These are phyloP conservation scores for Actinomucor elegans DNA, from an alignment of 371 early-diverging fungal genomes.

Conservation along the genomic window DNA sequence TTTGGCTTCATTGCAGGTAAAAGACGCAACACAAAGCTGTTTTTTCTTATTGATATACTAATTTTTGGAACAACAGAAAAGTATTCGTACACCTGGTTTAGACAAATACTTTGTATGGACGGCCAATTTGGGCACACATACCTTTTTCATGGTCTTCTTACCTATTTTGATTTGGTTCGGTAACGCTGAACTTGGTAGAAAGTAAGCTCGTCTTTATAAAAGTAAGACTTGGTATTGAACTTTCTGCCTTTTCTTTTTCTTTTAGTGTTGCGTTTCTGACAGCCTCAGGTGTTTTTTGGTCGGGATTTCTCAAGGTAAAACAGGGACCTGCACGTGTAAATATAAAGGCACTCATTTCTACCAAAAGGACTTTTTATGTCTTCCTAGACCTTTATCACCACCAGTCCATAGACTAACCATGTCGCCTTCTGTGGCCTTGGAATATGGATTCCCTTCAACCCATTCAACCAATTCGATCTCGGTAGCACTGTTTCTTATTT, in stretches of 20 bases:
- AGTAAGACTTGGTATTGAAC: background rate
- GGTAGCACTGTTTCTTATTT: slow-evolving; percentile 63
- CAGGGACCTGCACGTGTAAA: background rate
- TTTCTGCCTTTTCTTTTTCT: background rate
- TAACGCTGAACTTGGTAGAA: slow-evolving; percentile 54
- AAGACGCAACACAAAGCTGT: background rate
- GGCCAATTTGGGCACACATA: slow-evolving; percentile 72
- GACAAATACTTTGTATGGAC: slow-evolving; percentile 65
- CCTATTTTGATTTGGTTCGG: slow-evolving; percentile 77
- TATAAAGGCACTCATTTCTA: background rate
- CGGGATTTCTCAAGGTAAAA: slow-evolving; percentile 67
- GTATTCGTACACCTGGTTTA: slow-evolving; percentile 45
- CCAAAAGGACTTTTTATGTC: slow-evolving; percentile 78
- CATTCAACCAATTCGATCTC: slow-evolving; percentile 77
- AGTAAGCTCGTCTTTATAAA: slow-evolving; percentile 31
- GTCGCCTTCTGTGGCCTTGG: slow-evolving; percentile 61
- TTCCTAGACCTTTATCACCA: slow-evolving; percentile 76
- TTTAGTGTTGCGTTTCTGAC: slow-evolving; percentile 47
- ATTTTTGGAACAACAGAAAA: too few relatives aligned
- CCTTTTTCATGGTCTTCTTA: slow-evolving; percentile 70
- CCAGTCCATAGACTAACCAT: slow-evolving; percentile 68
- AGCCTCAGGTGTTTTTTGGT: slow-evolving; percentile 67
- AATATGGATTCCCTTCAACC: slow-evolving; percentile 85
- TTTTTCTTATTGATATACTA: background rate
- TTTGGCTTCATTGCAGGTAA: slow-evolving; percentile 60